Evolutionary conservation across 75 land plant genomes (phyloP).

Genomic region (Cupressus sempervirens): DNA sequence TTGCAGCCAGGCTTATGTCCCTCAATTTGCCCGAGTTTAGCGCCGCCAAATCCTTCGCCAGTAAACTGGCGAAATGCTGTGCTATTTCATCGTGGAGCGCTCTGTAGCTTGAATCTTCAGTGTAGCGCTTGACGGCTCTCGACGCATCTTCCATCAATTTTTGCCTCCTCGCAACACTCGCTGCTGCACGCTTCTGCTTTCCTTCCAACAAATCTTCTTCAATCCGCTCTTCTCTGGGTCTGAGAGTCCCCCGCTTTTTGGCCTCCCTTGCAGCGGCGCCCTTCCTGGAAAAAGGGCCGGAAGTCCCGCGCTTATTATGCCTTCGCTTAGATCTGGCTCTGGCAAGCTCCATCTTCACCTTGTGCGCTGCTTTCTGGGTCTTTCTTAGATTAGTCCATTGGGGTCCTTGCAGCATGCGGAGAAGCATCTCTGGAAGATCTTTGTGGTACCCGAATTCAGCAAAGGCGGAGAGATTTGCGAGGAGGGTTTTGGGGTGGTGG

Average conservation of each 20-base stretch:
- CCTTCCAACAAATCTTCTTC: conserved; percentile 12
- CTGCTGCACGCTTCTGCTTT: conserved; percentile 21
- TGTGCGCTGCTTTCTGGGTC: conserved; percentile 6
- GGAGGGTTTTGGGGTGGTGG: conserved; percentile 58
- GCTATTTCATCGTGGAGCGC: conserved; percentile 41
- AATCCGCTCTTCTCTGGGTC: conserved; percentile 30
- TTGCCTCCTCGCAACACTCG: conserved; percentile 27
- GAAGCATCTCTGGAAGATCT: conserved; percentile 68
- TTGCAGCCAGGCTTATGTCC: conserved; percentile 49
- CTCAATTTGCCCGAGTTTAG: conserved; percentile 18
- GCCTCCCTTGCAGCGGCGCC: conserved; percentile 32
- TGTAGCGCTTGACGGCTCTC: conserved; percentile 33
- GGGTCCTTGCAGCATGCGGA: conserved; percentile 37
- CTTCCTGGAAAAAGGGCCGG: conserved; percentile 22
- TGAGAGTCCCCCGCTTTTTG: conserved; percentile 5
- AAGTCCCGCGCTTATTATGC: background rate
- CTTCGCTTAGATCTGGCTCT: background rate
- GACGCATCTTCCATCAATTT: conserved; percentile 24
- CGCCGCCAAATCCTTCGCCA: conserved; percentile 27
- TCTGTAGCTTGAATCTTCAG: conserved; percentile 27
- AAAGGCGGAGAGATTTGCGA: conserved; percentile 33
- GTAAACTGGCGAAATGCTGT: conserved; percentile 44
- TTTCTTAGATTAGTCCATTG: conserved; percentile 1
- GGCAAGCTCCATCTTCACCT: background rate
- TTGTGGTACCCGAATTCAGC: conserved; percentile 66